Evolutionary conservation across 2,329 filamentous ascomycete genomes (phyloP).

Genomic region (Epicoccum sorghinum): DNA sequence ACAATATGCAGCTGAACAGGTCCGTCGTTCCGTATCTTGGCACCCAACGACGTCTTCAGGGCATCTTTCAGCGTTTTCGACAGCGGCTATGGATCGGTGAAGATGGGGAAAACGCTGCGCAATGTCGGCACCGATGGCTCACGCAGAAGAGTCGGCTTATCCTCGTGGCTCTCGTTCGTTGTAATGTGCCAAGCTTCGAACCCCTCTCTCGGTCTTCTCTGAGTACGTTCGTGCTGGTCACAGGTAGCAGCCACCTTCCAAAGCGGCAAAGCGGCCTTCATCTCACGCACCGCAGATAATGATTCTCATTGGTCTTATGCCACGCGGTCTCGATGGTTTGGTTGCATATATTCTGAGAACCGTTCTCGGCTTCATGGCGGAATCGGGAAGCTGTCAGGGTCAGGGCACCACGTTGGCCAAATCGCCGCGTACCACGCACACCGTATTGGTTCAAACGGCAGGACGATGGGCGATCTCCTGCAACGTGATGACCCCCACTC

Average conservation of each 20-base stretch:
- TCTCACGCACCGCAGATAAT: slow-evolving; percentile 3
- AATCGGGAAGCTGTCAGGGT: too few species aligned
- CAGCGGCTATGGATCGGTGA: not conserved
- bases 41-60: too few species aligned
- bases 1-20: too few species aligned
- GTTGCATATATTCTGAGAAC: too few species aligned
- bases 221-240: not conserved
- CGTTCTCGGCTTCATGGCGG: too few species aligned
- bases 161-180: not conserved
- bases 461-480: too few species aligned
- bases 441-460: too few species aligned
- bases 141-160: not conserved
- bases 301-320: not conserved
- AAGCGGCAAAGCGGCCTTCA: slow-evolving; percentile 6
- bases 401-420: too few species aligned
- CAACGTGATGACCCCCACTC: too few species aligned
- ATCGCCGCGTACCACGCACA: too few species aligned
- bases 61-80: not conserved
- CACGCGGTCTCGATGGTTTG: too few species aligned
- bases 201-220: not conserved
- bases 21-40: too few species aligned
- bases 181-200: not conserved
- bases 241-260: slow-evolving; percentile 8
- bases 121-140: slow-evolving; percentile 8
- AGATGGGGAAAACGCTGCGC: slow-evolving; percentile 3